These are phyloP conservation scores for Penicillium pulvis DNA, from an alignment of 495 filamentous ascomycete species.

Conservation along the genomic window DNA sequence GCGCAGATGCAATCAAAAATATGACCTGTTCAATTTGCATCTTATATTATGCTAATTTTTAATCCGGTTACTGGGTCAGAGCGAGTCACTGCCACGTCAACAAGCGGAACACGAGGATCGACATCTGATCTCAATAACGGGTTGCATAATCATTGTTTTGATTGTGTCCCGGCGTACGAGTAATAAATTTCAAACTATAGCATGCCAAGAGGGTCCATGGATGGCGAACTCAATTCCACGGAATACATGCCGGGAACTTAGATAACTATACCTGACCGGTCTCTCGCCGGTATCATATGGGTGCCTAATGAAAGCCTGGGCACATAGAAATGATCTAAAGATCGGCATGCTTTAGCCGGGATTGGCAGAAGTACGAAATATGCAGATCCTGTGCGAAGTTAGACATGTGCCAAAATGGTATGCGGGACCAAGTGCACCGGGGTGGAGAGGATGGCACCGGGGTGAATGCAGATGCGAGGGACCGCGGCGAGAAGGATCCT, in stretches of 20 bases:
- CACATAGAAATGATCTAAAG: neutral
- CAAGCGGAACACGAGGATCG: conserved; percentile 7
- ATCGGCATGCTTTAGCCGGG: conserved; percentile 1
- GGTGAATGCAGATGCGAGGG: conserved; percentile 35
- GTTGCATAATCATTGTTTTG: conserved; percentile 12
- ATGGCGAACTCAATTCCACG: conserved; percentile 5
- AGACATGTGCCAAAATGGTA: conserved; percentile 13
- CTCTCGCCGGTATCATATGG: neutral
- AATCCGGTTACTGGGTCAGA: neutral
- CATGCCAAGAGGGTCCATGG: conserved; percentile 1
- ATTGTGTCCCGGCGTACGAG: conserved; percentile 2
- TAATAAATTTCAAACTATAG: neutral
- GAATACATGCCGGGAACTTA: neutral
- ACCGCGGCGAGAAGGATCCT: conserved; percentile 23
- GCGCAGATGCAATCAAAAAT: neutral
- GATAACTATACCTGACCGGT: neutral
- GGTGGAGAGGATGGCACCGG: conserved; percentile 23
- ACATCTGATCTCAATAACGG: conserved; percentile 12
- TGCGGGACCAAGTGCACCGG: conserved; percentile 3
- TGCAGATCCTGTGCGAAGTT: neutral
- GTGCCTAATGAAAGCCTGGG: conserved; percentile 3
- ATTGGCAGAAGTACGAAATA: conserved; percentile 3
- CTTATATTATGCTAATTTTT: neutral
- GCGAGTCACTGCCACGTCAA: conserved; percentile 34
- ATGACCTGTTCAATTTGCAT: neutral